Percentiles rank a stretch among this genome's conserved stretches.
phyloP scores from a whole-genome alignment of 495 filamentous ascomycete species.

The Talaromyces borbonicus region DNA sequence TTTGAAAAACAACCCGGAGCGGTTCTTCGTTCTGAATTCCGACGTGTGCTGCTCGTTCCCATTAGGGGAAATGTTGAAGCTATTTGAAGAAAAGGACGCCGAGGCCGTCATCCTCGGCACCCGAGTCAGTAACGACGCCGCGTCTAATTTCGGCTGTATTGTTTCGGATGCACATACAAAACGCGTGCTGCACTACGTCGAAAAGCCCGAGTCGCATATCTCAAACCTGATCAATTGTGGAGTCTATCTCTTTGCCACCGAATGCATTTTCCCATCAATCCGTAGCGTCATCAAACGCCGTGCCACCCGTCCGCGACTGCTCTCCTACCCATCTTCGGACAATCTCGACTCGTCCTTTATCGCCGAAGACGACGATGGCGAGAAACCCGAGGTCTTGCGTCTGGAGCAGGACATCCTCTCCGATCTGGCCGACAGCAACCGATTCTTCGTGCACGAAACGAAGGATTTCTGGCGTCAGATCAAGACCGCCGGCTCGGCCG shows the following conservation, averaged over 20 bases:
- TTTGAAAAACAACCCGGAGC: constrained; percentile 87
- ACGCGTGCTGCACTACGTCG: constrained; percentile 96
- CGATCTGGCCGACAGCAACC: constrained; percentile 92
- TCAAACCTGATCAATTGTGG: constrained; percentile 99
- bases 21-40: constrained; percentile 94
- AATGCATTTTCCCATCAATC: constrained; percentile 94
- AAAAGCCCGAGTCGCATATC: constrained; percentile 98
- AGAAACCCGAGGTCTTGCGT: constrained; percentile 80
- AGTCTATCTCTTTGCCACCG: constrained; percentile 93
- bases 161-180: constrained; percentile 92
- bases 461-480: constrained; percentile 99
- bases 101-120: constrained; percentile 97
- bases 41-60: constrained; percentile 99
- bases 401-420: constrained; percentile 97
- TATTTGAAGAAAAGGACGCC: constrained; percentile 92
- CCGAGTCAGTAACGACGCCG: constrained; percentile 81
- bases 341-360: constrained; percentile 78
- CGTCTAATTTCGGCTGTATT: constrained; percentile 95
- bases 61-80: constrained; percentile 82
- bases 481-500: constrained; percentile 96
- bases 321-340: constrained; percentile 91
- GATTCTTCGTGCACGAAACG: constrained; percentile 97
- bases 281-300: constrained; percentile 93
- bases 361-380: constrained; percentile 62
- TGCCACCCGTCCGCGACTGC: constrained; percentile 77